Evolutionary conservation across 2,329 filamentous ascomycete genomes (phyloP).

Genomic region (Scedosporium apiospermum): DNA sequence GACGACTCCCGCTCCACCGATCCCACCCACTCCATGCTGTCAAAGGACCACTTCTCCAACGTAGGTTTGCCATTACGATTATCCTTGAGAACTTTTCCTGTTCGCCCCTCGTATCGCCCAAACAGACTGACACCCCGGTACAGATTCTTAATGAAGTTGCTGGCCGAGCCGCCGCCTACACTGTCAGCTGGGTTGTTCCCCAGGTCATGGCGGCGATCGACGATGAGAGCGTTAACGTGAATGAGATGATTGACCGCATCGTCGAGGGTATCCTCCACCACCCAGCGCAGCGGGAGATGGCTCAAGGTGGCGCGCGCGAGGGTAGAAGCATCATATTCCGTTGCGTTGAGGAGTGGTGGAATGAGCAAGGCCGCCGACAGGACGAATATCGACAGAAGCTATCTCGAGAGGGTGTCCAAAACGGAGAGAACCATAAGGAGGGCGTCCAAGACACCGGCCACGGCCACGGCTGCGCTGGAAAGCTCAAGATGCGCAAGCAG

Average conservation of each 20-base stretch:
- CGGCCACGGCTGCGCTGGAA: slow-evolving; percentile 72
- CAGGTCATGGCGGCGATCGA: slow-evolving; percentile 86
- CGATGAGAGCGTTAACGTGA: slow-evolving; percentile 59
- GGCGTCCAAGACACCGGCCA: slow-evolving; percentile 77
- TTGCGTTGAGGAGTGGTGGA: slow-evolving; percentile 81
- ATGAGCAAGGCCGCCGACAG: slow-evolving; percentile 49
- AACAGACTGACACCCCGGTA: background rate
- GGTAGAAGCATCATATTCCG: slow-evolving; percentile 69
- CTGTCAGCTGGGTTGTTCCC: slow-evolving; percentile 78
- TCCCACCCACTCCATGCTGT: slow-evolving; percentile 91
- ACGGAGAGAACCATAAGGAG: slow-evolving; percentile 77
- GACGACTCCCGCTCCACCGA: slow-evolving; percentile 65
- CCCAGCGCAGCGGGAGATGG: slow-evolving; percentile 64
- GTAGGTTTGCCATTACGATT: slow-evolving; percentile 26
- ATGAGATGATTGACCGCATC: slow-evolving; percentile 65
- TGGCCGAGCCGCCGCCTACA: slow-evolving; percentile 68
- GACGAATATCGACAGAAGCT: slow-evolving; percentile 65
- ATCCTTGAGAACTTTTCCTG: no score
- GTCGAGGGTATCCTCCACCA: slow-evolving; percentile 80
- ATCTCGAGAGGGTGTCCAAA: slow-evolving; percentile 65
- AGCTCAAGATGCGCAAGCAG: slow-evolving; percentile 68
- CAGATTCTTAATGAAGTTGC: slow-evolving; percentile 77
- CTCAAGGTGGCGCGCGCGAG: slow-evolving; percentile 60
- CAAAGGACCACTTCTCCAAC: slow-evolving; percentile 92
- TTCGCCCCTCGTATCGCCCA: no score